A percentile compares a stretch with the other conserved stretches of the same genome.
Conservation (phyloP, 108 stramenopile genomes). For the Nitzschia inconspicua region DNA sequence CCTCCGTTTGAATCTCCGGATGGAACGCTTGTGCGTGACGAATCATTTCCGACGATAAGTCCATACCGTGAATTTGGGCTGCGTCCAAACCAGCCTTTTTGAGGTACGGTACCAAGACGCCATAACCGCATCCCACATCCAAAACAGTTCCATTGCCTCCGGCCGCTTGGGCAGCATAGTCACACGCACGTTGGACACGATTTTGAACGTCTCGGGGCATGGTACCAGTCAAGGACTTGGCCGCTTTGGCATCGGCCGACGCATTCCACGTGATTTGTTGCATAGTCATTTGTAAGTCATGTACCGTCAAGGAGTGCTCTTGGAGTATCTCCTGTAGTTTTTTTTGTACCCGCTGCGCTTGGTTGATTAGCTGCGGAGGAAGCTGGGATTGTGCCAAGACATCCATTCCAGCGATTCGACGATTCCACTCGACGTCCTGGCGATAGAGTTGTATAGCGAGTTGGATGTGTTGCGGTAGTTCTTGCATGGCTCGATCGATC, state of each 20-base stretch:
- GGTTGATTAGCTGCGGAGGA: slow-evolving; percentile 39
- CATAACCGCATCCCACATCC: slow-evolving; percentile 77
- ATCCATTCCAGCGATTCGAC: slow-evolving; percentile 22
- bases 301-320: slow-evolving; percentile 28
- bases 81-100: slow-evolving; percentile 41
- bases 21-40: slow-evolving; percentile 51
- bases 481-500: slow-evolving; percentile 32
- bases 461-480: slow-evolving; percentile 45
- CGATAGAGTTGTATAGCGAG: slow-evolving; percentile 53
- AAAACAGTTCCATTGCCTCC: slow-evolving; percentile 16
- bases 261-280: slow-evolving; percentile 77
- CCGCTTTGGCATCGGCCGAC: slow-evolving; percentile 73
- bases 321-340: slow-evolving; percentile 37
- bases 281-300: slow-evolving; percentile 58
- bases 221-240: slow-evolving; percentile 46
- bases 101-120: slow-evolving; percentile 53
- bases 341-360: slow-evolving; percentile 29
- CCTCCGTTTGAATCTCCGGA: slow-evolving; percentile 16
- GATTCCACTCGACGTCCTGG: slow-evolving; percentile 44
- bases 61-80: slow-evolving; percentile 54
- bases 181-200: slow-evolving; percentile 45
- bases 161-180: slow-evolving; percentile 36
- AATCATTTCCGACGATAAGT: slow-evolving; percentile 72
- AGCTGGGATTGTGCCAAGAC: slow-evolving; percentile 42
- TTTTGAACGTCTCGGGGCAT: slow-evolving; percentile 53